These are phyloP conservation scores for Pleurotus sapidus DNA, from an alignment of 768 basidiomycete genomes.

Conservation along the genomic window DNA sequence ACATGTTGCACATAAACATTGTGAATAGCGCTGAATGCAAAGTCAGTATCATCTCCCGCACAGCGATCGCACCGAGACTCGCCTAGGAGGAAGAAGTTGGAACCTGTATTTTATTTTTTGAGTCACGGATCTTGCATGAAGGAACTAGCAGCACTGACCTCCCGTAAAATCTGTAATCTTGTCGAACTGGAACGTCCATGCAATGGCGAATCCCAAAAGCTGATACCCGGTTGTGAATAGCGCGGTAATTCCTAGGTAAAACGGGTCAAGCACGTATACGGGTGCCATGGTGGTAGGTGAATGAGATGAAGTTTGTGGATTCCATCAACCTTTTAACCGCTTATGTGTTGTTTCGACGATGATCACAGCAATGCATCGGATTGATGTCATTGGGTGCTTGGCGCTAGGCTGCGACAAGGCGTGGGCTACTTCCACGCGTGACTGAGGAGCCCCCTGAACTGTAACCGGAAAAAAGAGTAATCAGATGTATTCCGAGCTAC, in stretches of 20 bases:
- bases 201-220: constrained; percentile 58
- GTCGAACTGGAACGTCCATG: constrained; percentile 70
- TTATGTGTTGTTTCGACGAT: neutral
- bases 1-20: constrained; percentile 58
- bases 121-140: neutral
- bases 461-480: too few relatives aligned
- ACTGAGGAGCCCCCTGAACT: too few relatives aligned
- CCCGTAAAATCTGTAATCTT: constrained; percentile 74
- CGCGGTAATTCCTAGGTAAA: constrained; percentile 47
- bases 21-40: constrained; percentile 50
- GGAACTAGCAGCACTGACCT: constrained; percentile 26
- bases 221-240: constrained; percentile 59
- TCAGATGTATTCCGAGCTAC: too few relatives aligned
- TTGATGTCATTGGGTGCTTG: neutral
- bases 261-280: constrained; percentile 13
- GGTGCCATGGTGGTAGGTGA: constrained; percentile 1
- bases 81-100: constrained; percentile 68
- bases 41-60: neutral
- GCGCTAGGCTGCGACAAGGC: too few relatives aligned
- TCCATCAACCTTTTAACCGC: neutral
- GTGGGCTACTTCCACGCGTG: too few relatives aligned
- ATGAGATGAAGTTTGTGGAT: neutral
- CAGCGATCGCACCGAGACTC: constrained; percentile 2
- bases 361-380: neutral
- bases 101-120: constrained; percentile 29